Evolutionary conservation across 306 rosid genomes (phyloP), one percentile per base, ranked within the genome.

Genomic region (Prunus mongolica): DNA sequence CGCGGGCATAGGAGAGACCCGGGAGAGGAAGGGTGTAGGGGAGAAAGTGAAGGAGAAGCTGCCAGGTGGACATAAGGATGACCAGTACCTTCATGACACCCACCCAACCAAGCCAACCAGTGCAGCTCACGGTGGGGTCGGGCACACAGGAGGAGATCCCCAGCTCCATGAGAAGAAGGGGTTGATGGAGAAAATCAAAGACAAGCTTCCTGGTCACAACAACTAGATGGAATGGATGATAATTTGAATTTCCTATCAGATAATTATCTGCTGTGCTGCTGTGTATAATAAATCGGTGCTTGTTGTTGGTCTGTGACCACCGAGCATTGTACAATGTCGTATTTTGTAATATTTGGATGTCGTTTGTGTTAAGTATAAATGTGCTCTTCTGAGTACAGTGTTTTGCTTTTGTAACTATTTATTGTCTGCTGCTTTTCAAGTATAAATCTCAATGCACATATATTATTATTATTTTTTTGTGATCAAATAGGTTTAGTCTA

Each of bases 151-250:
- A 54, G 58, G 6, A 34, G 41, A 34, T 2, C 41, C 41, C 51
- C 14, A 57, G 6, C 15, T 3, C 16, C 13, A 57, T 18, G 64
- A 57, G 27, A 57, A 45, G 72, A 67, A 44, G 16, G 52, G 72
- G 3, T 8, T 38, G 0, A 28, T 65, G 0, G 69, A 65, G 24
- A 65, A 65, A 47, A 13, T 65, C 49, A 65, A 65, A 22, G 69
- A 52, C 22, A 78, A 74, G 83, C 63, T 78, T n/a, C 78, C 83
- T 0, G 88, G 88, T 5, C 64, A 68, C 7, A 69, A 60, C 11
- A 60, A 84, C 75, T 22, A 81, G 62, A 56, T 56, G 38, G 38
- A 5, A 32, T 5, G 38, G 5, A 19, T 56, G 2, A 1, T 8
- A 0, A 2, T 2, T 15, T 4, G 3, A 1, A 34, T 0, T 34